Conservation (phyloP, 1,284 basidiomycete species). For the Golubevia pallescens region DNA sequence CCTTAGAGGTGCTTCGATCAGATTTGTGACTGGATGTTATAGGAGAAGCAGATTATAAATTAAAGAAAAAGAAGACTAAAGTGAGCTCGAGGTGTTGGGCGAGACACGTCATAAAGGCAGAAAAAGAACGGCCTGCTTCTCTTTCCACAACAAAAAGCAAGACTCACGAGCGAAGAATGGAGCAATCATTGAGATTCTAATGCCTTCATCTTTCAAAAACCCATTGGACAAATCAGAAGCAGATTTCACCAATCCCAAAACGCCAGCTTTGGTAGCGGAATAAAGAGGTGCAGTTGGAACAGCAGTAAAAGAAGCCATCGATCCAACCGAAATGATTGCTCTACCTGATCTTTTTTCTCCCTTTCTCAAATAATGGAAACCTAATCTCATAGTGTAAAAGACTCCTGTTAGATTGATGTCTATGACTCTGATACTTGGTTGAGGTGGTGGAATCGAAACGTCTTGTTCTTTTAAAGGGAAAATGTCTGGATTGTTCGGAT, state of each 20-base stretch:
- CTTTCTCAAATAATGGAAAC: background rate
- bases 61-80: no score
- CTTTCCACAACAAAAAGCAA: no score
- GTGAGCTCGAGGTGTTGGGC: no score
- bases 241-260: background rate
- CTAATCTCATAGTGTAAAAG: background rate
- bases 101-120: no score
- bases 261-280: background rate
- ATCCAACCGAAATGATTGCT: background rate
- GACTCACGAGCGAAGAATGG: no score
- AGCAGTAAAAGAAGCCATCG: background rate
- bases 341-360: background rate
- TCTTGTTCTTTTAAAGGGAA: no score
- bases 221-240: background rate
- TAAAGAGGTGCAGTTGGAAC: background rate
- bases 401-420: background rate
- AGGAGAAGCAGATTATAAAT: no score
- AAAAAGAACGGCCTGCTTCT: no score
- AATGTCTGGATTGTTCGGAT: no score
- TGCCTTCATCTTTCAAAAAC: background rate
- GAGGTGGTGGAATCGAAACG: no score
- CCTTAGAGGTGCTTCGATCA: background rate
- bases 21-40: background rate
- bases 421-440: background rate
- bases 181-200: background rate